A percentile compares a stretch with the other conserved stretches of the same genome.
Evolutionary conservation across 1,139 yeast species (phyloP).

Genomic region (Protomyces inouyei): DNA sequence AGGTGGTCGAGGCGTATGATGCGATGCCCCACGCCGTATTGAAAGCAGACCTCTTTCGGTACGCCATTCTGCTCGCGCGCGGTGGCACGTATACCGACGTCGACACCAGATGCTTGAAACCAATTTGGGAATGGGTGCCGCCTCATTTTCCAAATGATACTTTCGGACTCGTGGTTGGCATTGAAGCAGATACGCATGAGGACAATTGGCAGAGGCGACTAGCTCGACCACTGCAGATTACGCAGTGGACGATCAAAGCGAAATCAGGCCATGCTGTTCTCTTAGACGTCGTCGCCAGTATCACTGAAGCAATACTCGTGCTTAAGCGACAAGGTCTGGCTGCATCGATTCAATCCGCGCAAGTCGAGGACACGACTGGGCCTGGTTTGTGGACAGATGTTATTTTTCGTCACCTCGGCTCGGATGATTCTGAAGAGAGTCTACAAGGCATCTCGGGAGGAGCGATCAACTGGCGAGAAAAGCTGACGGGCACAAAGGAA

Average conservation of each 20-base stretch:
- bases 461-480: slow-evolving; percentile 46
- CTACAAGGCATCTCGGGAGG: slow-evolving; percentile 37
- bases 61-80: slow-evolving; percentile 73
- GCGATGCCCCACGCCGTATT: slow-evolving; percentile 72
- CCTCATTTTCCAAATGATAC: slow-evolving; percentile 31
- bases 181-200: slow-evolving; percentile 30
- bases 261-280: slow-evolving; percentile 90
- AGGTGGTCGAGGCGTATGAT: slow-evolving; percentile 88
- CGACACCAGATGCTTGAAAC: slow-evolving; percentile 65
- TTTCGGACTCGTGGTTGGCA: slow-evolving; percentile 35
- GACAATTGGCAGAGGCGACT: slow-evolving; percentile 72
- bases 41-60: slow-evolving; percentile 87
- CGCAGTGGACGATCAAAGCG: slow-evolving; percentile 76
- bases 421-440: background rate
- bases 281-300: slow-evolving; percentile 70
- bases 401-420: slow-evolving; percentile 60
- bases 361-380: slow-evolving; percentile 97
- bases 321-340: slow-evolving; percentile 47
- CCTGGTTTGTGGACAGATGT: slow-evolving; percentile 92
- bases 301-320: slow-evolving; percentile 67
- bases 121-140: slow-evolving; percentile 60
- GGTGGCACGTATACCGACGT: slow-evolving; percentile 94
- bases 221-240: slow-evolving; percentile 69
- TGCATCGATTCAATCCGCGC: slow-evolving; percentile 48
- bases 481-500: slow-evolving; percentile 59